phyloP scores from a whole-genome alignment of 2,329 filamentous ascomycete species.

The Leptographium flavum region DNA sequence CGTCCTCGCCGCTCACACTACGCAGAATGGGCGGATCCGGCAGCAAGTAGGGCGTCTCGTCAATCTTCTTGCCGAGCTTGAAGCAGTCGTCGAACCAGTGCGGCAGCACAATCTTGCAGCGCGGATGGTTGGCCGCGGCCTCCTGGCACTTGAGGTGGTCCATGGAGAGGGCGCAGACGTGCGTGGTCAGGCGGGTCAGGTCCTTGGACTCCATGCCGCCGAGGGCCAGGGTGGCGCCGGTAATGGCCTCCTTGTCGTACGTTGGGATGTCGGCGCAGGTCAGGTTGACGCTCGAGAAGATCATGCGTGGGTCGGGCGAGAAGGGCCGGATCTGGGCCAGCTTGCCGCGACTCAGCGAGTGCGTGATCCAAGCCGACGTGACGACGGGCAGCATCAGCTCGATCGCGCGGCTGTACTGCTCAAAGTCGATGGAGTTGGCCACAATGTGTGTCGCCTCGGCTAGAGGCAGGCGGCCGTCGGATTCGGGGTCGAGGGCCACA shows the following conservation, averaged over 20 bases:
- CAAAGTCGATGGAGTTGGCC: constrained; percentile 74
- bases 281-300: constrained; percentile 74
- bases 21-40: constrained; percentile 76
- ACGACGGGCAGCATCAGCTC: constrained; percentile 74
- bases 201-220: constrained; percentile 67
- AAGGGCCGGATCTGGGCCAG: constrained; percentile 68
- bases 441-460: constrained; percentile 39
- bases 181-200: constrained; percentile 64
- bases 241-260: constrained; percentile 82
- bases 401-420: constrained; percentile 63
- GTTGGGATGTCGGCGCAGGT: constrained; percentile 73
- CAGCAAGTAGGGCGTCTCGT: constrained; percentile 72
- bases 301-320: constrained; percentile 80
- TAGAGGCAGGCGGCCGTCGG: constrained; percentile 33
- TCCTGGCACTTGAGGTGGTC: constrained; percentile 57
- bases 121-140: constrained; percentile 49
- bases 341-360: constrained; percentile 54
- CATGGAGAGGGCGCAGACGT: constrained; percentile 70
- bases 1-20: constrained; percentile 15
- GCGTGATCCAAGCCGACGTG: constrained; percentile 64
- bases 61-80: constrained; percentile 80
- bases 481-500: constrained; percentile 29
- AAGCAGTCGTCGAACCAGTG: constrained; percentile 98
- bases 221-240: constrained; percentile 76
- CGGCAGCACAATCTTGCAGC: constrained; percentile 74